Percentiles rank a stretch among this genome's conserved stretches.
These are phyloP conservation scores for Psilocybe cyanescens DNA, from an alignment of 768 basidiomycete species.

Conservation along the genomic window DNA sequence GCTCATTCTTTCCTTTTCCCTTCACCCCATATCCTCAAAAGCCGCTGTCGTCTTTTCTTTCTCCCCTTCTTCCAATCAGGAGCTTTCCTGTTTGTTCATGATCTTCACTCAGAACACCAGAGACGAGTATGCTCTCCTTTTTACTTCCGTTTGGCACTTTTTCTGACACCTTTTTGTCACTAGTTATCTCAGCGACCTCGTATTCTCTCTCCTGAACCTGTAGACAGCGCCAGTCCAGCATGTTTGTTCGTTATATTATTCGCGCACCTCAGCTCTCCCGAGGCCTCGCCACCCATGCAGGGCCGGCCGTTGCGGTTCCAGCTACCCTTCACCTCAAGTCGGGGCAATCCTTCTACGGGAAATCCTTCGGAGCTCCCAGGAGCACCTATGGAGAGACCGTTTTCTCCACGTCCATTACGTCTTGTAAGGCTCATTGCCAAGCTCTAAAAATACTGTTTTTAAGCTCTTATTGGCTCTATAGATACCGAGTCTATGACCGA, in stretches of 20 bases:
- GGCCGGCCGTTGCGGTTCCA: slow-evolving; percentile 53
- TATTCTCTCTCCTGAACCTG: slow-evolving; percentile 70
- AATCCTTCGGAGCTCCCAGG: slow-evolving; percentile 85
- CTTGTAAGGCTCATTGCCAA: slow-evolving; percentile 60
- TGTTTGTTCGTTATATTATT: slow-evolving; percentile 61
- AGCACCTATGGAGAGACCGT: slow-evolving; percentile 97
- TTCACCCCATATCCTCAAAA: slow-evolving; percentile 11
- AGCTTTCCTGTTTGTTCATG: slow-evolving; percentile 53
- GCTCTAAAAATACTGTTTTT: slow-evolving; percentile 5
- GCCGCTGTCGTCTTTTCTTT: slow-evolving; percentile 12
- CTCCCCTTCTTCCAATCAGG: slow-evolving; percentile 20
- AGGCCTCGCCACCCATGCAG: slow-evolving; percentile 70
- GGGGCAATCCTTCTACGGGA: slow-evolving; percentile 90
- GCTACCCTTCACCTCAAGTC: slow-evolving; percentile 92
- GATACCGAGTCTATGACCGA: slow-evolving; percentile 99
- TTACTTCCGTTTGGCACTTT: slow-evolving; percentile 1
- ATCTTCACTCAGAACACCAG: slow-evolving; percentile 85
- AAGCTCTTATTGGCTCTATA: slow-evolving; percentile 31
- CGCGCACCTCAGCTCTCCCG: slow-evolving; percentile 55
- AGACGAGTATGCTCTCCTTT: slow-evolving; percentile 70
- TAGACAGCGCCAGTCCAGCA: slow-evolving; percentile 36
- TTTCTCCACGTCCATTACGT: slow-evolving; percentile 98
- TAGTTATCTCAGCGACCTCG: slow-evolving; percentile 90
- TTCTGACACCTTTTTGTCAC: not conserved
- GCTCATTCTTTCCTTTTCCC: slow-evolving; percentile 12